phyloP scores from a whole-genome alignment of 345 rosid genomes.

The Eucalyptus polybractea region DNA sequence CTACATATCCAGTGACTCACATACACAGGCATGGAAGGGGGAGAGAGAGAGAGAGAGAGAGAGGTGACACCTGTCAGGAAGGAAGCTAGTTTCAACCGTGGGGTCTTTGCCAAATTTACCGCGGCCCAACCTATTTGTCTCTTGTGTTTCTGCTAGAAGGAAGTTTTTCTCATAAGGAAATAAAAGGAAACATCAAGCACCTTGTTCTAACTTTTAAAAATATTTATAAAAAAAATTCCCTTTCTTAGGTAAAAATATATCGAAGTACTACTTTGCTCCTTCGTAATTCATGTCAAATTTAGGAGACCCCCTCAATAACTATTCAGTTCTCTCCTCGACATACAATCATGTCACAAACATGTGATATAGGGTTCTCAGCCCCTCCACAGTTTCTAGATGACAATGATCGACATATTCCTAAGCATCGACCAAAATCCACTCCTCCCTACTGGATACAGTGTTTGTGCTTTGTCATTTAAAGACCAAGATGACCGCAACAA shows the following conservation, averaged over 20 bases:
- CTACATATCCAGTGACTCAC: background rate
- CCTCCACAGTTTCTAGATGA: background rate
- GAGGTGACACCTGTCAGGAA: conserved; percentile 84
- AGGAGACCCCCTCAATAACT: background rate
- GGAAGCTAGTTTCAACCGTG: conserved; percentile 88
- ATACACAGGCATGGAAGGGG: background rate
- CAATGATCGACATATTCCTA: background rate
- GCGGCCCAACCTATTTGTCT: conserved; percentile 18
- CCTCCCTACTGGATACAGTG: background rate
- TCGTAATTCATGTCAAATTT: background rate
- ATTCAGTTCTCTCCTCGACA: background rate
- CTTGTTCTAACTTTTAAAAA: background rate
- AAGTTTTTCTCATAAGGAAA: background rate
- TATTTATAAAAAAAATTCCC: too few relatives aligned
- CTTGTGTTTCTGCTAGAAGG: conserved; percentile 16
- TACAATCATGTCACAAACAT: background rate
- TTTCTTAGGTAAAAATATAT: background rate
- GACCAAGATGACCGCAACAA: background rate
- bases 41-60: background rate
- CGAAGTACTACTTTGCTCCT: background rate
- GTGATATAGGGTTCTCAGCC: background rate
- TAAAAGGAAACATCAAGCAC: background rate
- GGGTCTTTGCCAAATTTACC: conserved; percentile 94
- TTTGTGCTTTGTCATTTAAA: background rate
- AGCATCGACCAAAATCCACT: background rate